Conservation (phyloP, 371 early-diverging fungal species). For the Batrachochytrium dendrobatidis region DNA sequence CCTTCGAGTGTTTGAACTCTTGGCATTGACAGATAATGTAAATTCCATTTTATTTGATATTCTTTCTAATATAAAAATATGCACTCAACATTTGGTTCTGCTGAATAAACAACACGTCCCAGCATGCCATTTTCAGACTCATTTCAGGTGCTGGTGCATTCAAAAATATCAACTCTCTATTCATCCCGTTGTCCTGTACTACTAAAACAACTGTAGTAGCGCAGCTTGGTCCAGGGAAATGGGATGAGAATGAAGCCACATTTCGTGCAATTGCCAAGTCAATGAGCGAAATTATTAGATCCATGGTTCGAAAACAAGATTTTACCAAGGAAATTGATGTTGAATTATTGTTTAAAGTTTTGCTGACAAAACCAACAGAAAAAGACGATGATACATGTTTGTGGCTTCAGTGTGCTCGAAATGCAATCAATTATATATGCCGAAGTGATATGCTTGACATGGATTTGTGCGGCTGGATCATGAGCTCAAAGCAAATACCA, state of each 20-base stretch:
- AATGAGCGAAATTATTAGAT: not conserved
- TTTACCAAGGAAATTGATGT: not conserved
- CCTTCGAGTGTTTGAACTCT: not conserved
- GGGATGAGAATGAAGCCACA: not conserved
- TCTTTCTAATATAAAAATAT: not conserved
- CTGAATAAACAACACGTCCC: not conserved
- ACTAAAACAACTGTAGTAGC: not conserved
- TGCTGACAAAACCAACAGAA: not conserved
- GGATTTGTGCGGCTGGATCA: not conserved
- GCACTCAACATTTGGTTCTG: too few species aligned
- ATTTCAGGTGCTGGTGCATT: not conserved
- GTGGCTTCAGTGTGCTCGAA: constrained; percentile 1
- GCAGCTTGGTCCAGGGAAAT: not conserved
- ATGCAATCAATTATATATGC: not conserved
- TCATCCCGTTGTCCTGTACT: not conserved
- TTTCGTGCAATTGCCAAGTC: not conserved
- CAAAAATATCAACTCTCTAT: not conserved
- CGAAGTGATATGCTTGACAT: not conserved
- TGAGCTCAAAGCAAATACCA: not conserved
- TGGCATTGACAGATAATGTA: not conserved
- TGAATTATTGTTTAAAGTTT: not conserved
- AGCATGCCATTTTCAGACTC: not conserved
- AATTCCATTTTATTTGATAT: not conserved
- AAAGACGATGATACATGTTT: not conserved
- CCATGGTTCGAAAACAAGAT: not conserved